Evolutionary conservation across 306 rosid species (phyloP).

Genomic region (Trichosanthes cucumerina): DNA sequence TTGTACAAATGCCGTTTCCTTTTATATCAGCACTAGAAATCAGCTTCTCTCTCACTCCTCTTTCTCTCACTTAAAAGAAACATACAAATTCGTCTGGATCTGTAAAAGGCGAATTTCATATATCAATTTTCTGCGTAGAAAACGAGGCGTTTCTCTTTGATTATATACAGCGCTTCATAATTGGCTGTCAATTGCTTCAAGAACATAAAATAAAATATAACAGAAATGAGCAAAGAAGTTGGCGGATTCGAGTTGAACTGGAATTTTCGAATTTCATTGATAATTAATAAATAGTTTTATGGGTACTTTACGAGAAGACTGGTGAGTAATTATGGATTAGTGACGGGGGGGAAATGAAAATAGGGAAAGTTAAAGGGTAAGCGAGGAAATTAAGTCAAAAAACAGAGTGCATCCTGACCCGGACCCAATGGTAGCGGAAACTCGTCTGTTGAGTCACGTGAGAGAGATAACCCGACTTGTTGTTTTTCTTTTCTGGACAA

Average conservation of each 20-base stretch:
- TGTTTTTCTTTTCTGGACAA: not conserved
- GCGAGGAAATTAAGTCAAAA: not conserved
- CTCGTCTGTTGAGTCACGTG: slow-evolving; percentile 9
- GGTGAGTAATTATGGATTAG: not conserved
- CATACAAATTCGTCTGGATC: not conserved
- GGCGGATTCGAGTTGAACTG: not conserved
- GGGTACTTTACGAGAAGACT: not conserved
- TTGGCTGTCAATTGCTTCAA: not conserved
- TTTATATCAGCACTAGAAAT: not conserved
- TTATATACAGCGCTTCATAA: not conserved
- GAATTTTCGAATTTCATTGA: not conserved
- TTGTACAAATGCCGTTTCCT: not conserved
- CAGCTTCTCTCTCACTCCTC: not conserved
- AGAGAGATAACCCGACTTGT: not conserved
- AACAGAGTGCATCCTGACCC: not conserved
- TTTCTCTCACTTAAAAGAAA: not conserved
- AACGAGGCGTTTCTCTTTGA: slow-evolving; percentile 8
- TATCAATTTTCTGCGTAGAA: not conserved
- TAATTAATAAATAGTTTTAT: not conserved
- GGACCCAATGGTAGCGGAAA: slow-evolving; percentile 2
- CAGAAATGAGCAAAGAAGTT: not conserved
- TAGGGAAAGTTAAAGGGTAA: not conserved
- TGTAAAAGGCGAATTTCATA: not conserved
- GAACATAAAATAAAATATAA: not conserved
- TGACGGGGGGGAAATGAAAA: not conserved